Evolutionary conservation across 1,139 yeast species (phyloP).

Genomic region (Geotrichum phurueaensis): DNA sequence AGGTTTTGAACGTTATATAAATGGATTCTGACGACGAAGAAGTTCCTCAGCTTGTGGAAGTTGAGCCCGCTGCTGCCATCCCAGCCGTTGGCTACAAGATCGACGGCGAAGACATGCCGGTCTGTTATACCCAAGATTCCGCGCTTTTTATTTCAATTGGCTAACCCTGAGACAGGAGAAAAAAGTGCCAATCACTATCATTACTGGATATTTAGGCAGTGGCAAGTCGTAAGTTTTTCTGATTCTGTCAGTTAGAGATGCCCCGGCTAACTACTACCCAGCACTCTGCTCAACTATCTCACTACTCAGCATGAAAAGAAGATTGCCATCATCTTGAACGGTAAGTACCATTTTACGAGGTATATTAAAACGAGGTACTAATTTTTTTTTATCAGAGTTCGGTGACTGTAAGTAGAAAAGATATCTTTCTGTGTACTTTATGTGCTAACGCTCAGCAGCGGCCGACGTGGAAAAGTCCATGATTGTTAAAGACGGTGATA

Average conservation of each 20-base stretch:
- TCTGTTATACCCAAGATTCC: neutral
- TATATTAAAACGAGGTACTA: neutral
- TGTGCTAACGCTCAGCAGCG: constrained; percentile 65
- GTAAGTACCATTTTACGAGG: constrained; percentile 14
- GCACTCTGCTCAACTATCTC: constrained; percentile 65
- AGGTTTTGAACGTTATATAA: neutral
- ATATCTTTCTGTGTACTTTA: neutral
- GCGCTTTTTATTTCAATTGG: neutral
- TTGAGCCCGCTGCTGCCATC: constrained; percentile 6
- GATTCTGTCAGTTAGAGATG: neutral
- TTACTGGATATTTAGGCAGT: constrained; percentile 92
- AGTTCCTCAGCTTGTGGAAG: constrained; percentile 10
- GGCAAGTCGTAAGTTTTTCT: constrained; percentile 60
- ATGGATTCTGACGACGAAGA: constrained; percentile 17
- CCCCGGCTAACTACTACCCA: constrained; percentile 2
- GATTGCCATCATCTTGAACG: constrained; percentile 86
- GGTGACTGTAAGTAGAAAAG: constrained; percentile 30
- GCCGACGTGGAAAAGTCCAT: constrained; percentile 83
- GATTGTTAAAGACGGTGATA: constrained; percentile 59
- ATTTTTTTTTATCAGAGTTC: constrained; percentile 27
- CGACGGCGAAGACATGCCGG: constrained; percentile 6
- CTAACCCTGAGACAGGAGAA: constrained; percentile 11
- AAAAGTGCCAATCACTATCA: constrained; percentile 83
- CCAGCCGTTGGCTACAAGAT: constrained; percentile 6
- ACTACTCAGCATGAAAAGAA: constrained; percentile 63